A percentile compares a stretch with the other conserved stretches of the same genome.
phyloP scores from a whole-genome alignment of 2,329 filamentous ascomycete genomes.

The Exophiala aquamarina region DNA sequence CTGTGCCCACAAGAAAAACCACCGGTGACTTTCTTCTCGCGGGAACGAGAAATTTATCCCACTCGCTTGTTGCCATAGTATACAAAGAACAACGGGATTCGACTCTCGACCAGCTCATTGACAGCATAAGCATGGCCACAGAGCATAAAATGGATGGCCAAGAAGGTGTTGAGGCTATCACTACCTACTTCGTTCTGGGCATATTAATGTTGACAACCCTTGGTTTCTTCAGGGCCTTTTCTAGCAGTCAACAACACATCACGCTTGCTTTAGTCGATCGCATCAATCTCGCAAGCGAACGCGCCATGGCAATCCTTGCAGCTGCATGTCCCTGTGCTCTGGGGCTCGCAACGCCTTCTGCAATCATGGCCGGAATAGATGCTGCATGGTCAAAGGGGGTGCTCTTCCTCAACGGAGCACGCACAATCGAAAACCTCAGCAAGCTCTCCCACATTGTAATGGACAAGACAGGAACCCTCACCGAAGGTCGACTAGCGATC shows the following conservation, averaged over 20 bases:
- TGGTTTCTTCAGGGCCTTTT: background rate
- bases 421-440: slow-evolving; percentile 62
- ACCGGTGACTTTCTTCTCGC: slow-evolving; percentile 23
- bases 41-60: slow-evolving; percentile 18
- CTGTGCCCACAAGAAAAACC: slow-evolving; percentile 59
- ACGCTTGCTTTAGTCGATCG: slow-evolving; percentile 1
- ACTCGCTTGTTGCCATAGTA: slow-evolving; percentile 13
- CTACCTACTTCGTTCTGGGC: slow-evolving; percentile 12
- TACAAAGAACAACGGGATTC: slow-evolving; percentile 15
- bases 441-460: slow-evolving; percentile 68
- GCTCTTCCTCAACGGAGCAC: slow-evolving; percentile 36
- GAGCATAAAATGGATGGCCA: slow-evolving; percentile 8
- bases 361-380: slow-evolving; percentile 69
- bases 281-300: slow-evolving; percentile 16
- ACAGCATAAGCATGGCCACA: slow-evolving; percentile 12
- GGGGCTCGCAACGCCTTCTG: slow-evolving; percentile 74
- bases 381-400: slow-evolving; percentile 41
- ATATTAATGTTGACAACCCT: slow-evolving; percentile 14
- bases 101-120: slow-evolving; percentile 12
- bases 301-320: slow-evolving; percentile 66
- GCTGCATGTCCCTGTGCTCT: slow-evolving; percentile 79
- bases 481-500: slow-evolving; percentile 50
- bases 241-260: no score
- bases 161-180: slow-evolving; percentile 1
- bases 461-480: slow-evolving; percentile 79